Evolutionary conservation across 1,139 yeast genomes (phyloP).

Genomic region (Candida buenavistaensis): DNA sequence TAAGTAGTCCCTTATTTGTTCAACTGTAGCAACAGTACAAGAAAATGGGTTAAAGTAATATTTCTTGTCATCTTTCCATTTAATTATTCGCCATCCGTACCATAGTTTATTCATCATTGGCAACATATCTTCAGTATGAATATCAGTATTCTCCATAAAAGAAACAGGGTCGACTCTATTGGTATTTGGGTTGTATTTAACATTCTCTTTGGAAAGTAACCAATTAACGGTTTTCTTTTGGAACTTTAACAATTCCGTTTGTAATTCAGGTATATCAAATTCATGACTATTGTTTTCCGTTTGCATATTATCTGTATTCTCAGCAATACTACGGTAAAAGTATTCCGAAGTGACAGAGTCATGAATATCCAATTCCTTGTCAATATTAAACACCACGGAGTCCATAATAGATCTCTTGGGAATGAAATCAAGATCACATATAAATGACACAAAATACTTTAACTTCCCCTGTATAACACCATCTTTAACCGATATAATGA

Average conservation of each 20-base stretch:
- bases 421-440: constrained; percentile 7
- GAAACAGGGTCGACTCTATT: constrained; percentile 21
- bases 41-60: constrained; percentile 54
- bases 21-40: constrained; percentile 41
- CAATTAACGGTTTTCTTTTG: constrained; percentile 67
- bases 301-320: constrained; percentile 28
- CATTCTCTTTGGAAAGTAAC: constrained; percentile 62
- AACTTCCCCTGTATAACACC: constrained; percentile 11
- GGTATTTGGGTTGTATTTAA: constrained; percentile 31
- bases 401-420: constrained; percentile 7
- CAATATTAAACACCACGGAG: constrained; percentile 2
- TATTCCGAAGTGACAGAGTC: constrained; percentile 23
- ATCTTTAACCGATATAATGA: constrained; percentile 7
- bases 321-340: constrained; percentile 38
- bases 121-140: constrained; percentile 3
- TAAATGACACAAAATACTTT: constrained; percentile 9
- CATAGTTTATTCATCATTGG: constrained; percentile 35
- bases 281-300: constrained; percentile 14
- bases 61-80: constrained; percentile 3
- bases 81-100: constrained; percentile 50
- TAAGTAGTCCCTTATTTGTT: constrained; percentile 24
- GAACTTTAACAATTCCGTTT: constrained; percentile 51
- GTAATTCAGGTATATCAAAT: constrained; percentile 48
- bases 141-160: constrained; percentile 16
- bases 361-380: constrained; percentile 1